Conservation (phyloP, 2,329 filamentous ascomycete species). For the Paecilomyces dactylethromorphus region DNA sequence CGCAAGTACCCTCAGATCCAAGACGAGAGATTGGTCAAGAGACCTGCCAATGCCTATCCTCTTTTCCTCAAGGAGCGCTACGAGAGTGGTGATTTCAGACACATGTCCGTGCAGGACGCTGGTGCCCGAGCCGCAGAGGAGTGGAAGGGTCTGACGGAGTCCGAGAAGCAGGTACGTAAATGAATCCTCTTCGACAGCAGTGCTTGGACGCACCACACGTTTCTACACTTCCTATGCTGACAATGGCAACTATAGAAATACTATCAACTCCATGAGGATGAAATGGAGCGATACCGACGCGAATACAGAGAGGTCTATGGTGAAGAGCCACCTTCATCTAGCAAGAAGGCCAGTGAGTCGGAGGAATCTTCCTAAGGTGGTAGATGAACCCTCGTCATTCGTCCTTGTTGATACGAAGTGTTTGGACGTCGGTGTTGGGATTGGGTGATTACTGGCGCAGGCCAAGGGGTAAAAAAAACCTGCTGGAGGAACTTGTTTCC, state of each 20-base stretch:
- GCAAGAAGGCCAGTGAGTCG: background rate
- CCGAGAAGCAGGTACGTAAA: constrained; percentile 31
- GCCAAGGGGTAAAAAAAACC: background rate
- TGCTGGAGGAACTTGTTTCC: background rate
- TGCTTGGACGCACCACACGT: background rate
- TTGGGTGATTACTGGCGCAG: background rate
- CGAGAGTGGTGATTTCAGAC: constrained; percentile 45
- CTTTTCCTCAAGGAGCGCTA: constrained; percentile 42
- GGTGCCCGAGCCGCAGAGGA: constrained; percentile 10
- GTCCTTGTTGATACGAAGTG: background rate
- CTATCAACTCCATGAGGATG: constrained; percentile 14
- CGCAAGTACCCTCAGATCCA: constrained; percentile 26
- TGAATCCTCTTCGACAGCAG: background rate
- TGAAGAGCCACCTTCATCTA: constrained; percentile 10
- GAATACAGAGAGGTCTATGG: constrained; percentile 33
- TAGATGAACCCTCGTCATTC: background rate
- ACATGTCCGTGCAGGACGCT: constrained; percentile 36
- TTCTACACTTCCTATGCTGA: background rate
- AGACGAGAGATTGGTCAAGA: constrained; percentile 51
- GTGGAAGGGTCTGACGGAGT: constrained; percentile 20
- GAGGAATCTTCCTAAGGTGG: background rate
- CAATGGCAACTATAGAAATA: constrained; percentile 14
- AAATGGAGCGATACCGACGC: constrained; percentile 25
- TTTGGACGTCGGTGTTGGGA: background rate
- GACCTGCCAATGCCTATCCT: constrained; percentile 30